Evolutionary conservation across 2,329 filamentous ascomycete species (phyloP), one percentile per base, ranked within the genome.

Genomic region (Aspergillus piperis): DNA sequence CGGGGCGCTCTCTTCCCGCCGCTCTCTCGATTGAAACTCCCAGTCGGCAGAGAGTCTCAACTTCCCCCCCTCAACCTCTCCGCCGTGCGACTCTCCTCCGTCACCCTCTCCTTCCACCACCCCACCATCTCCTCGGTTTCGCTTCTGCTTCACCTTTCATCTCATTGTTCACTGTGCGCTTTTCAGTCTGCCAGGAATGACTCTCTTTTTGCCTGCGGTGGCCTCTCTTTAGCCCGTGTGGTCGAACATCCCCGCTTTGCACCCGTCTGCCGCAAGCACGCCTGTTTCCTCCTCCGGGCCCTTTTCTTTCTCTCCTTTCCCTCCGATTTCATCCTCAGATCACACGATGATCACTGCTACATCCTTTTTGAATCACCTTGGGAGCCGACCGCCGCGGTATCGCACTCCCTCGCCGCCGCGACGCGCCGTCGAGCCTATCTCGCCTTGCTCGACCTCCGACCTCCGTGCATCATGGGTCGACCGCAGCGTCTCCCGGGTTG

Each of bases 341-440:
- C 50, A 61, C 56, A 68, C 61, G 54, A 79, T 78, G 77, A 74
- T 76, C 63, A 73, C 66, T 60, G 70, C 76, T 62, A 73, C 74
- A 21, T 78, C 77, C 36, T 79, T 78, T 56, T 62, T 74, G 54
- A 70, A 65, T 58, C 71, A 72, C 39, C 59, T 70, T 58, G 73
- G 70, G 57, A 67, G 67, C 62, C 77, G 77, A 59, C 78, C 78
- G 59, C 70, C 73, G 56, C 73, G 75, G 52, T 81, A 81, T 66
- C 77, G 77, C 64, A 81, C 79, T 58, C 79, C 79, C 58, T 80
- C 79, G 15, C 79, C 79, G 66, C 79, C 78, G 70, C 71, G 75
- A 73, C 73, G 77, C 72, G 77, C 77, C 64, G 71, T 80, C 67
- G 78, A 81, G 62, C 77, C 78, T 56, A 76, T 80, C 64, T 80